These are phyloP conservation scores for Parathielavia hyrcaniae DNA, from an alignment of 495 filamentous ascomycete species.

Conservation along the genomic window DNA sequence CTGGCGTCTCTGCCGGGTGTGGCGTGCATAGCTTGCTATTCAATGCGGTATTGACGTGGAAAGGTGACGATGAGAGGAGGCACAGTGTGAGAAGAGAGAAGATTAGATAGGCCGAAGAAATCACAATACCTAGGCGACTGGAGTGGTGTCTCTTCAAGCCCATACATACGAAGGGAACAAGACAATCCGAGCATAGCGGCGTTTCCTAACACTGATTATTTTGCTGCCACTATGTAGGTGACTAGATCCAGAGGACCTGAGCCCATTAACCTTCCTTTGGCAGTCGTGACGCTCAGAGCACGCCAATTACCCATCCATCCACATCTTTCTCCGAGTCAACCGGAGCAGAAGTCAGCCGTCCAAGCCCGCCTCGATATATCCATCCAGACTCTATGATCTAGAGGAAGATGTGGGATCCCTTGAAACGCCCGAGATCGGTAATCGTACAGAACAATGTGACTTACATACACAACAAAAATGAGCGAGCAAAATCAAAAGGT, in stretches of 20 bases:
- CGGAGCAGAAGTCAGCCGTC: not conserved
- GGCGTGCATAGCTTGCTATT: not conserved
- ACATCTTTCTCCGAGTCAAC: not conserved
- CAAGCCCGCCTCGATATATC: not conserved
- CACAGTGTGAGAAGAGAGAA: no score
- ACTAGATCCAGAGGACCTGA: not conserved
- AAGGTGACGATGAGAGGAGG: no score
- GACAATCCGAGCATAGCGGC: not conserved
- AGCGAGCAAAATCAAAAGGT: not conserved
- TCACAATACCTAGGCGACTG: no score
- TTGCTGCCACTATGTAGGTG: not conserved
- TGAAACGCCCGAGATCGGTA: conserved; percentile 4
- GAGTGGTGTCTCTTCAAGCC: not conserved
- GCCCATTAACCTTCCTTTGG: not conserved
- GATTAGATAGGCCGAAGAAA: no score
- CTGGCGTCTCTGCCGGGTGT: not conserved
- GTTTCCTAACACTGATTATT: not conserved
- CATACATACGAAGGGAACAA: not conserved
- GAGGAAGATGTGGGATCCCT: not conserved
- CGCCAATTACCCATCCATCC: not conserved
- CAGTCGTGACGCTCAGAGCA: not conserved
- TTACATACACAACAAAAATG: conserved; percentile 3
- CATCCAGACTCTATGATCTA: conserved; percentile 1
- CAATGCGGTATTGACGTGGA: no score
- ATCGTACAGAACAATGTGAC: conserved; percentile 3